Conservation (phyloP, 129 eudicot species). For the Escallonia rubra region DNA sequence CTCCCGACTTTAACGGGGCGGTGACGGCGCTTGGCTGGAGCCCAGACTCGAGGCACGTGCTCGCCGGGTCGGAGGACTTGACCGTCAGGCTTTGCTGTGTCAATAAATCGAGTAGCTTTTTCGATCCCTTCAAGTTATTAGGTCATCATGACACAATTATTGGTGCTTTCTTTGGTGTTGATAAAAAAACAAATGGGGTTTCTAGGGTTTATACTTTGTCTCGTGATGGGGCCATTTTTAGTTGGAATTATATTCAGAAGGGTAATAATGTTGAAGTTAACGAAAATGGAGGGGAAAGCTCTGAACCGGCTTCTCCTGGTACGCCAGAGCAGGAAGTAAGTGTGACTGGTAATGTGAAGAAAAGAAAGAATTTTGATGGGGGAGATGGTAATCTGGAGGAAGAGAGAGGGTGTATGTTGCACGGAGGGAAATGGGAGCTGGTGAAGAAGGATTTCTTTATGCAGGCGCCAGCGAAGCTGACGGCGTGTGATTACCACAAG, state of each 20-base stretch:
- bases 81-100: constrained; percentile 63
- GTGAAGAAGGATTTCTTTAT: constrained; percentile 67
- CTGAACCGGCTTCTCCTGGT: constrained; percentile 68
- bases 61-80: constrained; percentile 82
- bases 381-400: constrained; percentile 14
- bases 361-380: constrained; percentile 50
- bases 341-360: constrained; percentile 26
- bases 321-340: constrained; percentile 51
- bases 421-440: constrained; percentile 68
- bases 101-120: constrained; percentile 20
- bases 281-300: constrained; percentile 19
- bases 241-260: constrained; percentile 34
- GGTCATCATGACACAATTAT: constrained; percentile 79
- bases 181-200: constrained; percentile 45
- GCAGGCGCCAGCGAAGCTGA: constrained; percentile 71
- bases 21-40: constrained; percentile 81
- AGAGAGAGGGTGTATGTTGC: constrained; percentile 33
- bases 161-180: constrained; percentile 72
- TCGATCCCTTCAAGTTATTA: constrained; percentile 68
- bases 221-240: constrained; percentile 77
- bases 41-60: constrained; percentile 46
- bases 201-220: constrained; percentile 57
- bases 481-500: constrained; percentile 78
- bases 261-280: constrained; percentile 5
- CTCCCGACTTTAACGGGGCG: constrained; percentile 64